A percentile compares a stretch with the other conserved stretches of the same genome.
phyloP scores from a whole-genome alignment of 495 filamentous ascomycete species.

The Astrothelium macrocarpum region DNA sequence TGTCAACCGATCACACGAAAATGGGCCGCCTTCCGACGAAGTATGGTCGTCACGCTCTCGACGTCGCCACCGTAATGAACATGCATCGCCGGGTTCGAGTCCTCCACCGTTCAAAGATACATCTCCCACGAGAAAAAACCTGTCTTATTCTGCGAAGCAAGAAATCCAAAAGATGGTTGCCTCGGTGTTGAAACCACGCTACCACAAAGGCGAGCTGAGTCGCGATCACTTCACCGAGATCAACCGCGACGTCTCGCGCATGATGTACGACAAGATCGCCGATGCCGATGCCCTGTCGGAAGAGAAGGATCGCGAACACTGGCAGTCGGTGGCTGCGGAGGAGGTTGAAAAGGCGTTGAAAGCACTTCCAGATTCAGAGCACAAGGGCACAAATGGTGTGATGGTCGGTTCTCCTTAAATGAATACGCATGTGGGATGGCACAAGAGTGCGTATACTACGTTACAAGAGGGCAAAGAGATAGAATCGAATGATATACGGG shows the following conservation, averaged over 20 bases:
- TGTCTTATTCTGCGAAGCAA: constrained; percentile 65
- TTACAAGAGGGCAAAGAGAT: too few species aligned
- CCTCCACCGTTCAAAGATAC: constrained; percentile 19
- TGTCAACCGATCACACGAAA: constrained; percentile 34
- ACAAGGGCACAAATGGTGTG: too few species aligned
- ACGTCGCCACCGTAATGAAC: background rate
- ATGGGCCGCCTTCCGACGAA: background rate
- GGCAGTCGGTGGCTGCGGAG: constrained; percentile 59
- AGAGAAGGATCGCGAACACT: constrained; percentile 44
- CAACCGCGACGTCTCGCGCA: constrained; percentile 72
- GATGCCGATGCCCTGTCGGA: constrained; percentile 49
- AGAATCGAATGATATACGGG: too few species aligned
- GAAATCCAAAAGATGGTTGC: constrained; percentile 76
- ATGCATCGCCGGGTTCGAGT: background rate
- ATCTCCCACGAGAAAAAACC: constrained; percentile 31
- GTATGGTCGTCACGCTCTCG: background rate
- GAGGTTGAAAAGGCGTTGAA: constrained; percentile 63
- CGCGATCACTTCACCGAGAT: constrained; percentile 81
- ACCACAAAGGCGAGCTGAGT: constrained; percentile 54
- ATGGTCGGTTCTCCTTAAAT: too few species aligned
- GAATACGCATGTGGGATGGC: too few species aligned
- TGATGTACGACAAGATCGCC: constrained; percentile 72
- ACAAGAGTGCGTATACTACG: too few species aligned
- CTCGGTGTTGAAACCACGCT: constrained; percentile 64
- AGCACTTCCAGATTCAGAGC: constrained; percentile 15